Percentiles rank a stretch among this genome's conserved stretches.
Conservation (phyloP, 1,284 basidiomycete species). For the Pseudomicrostroma phylloplanum region DNA sequence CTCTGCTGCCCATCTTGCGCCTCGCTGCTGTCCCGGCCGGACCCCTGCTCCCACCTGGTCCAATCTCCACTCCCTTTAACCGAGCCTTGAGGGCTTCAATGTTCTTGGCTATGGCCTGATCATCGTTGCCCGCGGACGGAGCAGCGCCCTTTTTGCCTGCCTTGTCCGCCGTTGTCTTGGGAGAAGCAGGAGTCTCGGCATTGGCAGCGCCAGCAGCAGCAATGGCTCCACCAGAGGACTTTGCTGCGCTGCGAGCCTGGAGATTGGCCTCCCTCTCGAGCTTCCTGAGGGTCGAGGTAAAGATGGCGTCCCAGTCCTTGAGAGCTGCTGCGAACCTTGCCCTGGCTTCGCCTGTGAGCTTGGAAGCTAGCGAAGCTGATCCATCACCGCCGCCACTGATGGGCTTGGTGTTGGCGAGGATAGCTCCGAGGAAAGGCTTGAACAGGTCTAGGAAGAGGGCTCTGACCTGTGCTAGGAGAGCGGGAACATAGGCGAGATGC, state of each 20-base stretch:
- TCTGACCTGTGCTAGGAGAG: slow-evolving; percentile 56
- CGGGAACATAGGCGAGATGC: slow-evolving; percentile 86
- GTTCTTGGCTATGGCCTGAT: slow-evolving; percentile 83
- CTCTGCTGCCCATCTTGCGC: slow-evolving; percentile 51
- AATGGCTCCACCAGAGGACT: slow-evolving; percentile 6
- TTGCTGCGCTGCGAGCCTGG: slow-evolving; percentile 23
- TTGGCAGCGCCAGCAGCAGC: background rate
- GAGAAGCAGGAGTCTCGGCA: background rate
- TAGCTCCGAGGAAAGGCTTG: slow-evolving; percentile 21
- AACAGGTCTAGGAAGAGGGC: slow-evolving; percentile 39
- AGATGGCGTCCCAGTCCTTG: slow-evolving; percentile 73
- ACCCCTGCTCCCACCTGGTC: slow-evolving; percentile 55
- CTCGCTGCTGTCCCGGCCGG: slow-evolving; percentile 30
- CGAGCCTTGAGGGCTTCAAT: slow-evolving; percentile 82
- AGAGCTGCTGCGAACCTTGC: slow-evolving; percentile 64
- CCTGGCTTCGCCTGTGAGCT: slow-evolving; percentile 17
- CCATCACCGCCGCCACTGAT: background rate
- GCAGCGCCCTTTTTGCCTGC: slow-evolving; percentile 6
- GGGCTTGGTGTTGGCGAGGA: slow-evolving; percentile 2
- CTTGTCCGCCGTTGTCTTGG: slow-evolving; percentile 17
- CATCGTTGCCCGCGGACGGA: slow-evolving; percentile 58
- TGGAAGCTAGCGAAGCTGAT: background rate
- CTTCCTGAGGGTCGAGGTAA: slow-evolving; percentile 68
- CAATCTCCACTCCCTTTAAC: slow-evolving; percentile 55
- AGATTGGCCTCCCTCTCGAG: slow-evolving; percentile 67